A percentile compares a stretch with the other conserved stretches of the same genome.
These are phyloP conservation scores for Heliamphora exappendiculata DNA, from an alignment of 148 eudicot genomes.

Conservation along the genomic window DNA sequence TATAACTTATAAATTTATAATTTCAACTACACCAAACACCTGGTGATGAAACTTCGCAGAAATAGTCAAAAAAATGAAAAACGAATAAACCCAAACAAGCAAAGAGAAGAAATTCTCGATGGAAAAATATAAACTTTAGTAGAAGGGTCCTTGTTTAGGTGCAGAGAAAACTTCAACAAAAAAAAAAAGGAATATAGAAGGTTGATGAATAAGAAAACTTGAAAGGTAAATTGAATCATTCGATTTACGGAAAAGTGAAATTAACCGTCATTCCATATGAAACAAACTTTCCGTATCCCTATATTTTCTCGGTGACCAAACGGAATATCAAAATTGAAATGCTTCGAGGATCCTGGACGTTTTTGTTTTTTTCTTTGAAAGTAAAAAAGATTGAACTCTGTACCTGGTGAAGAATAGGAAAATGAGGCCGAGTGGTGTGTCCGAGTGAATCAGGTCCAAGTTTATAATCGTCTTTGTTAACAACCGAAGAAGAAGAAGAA, in stretches of 20 bases:
- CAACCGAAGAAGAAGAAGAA: constrained; percentile 28
- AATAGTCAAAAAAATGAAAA: no score
- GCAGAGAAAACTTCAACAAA: no score
- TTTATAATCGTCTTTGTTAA: constrained; percentile 10
- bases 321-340: neutral
- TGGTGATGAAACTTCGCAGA: no score
- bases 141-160: neutral
- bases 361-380: no score
- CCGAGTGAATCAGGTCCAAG: constrained; percentile 55
- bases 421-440: constrained; percentile 61
- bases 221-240: neutral
- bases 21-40: no score
- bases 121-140: neutral
- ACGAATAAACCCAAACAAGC: neutral
- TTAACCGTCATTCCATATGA: neutral
- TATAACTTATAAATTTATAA: no score
- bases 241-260: neutral
- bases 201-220: neutral
- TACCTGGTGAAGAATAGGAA: constrained; percentile 86
- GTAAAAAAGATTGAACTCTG: neutral
- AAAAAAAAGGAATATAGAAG: neutral
- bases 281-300: no score
- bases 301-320: neutral
- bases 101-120: neutral
- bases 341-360: no score